phyloP scores from a whole-genome alignment of 2,329 filamentous ascomycete species.

The Pseudogymnoascus sp. region DNA sequence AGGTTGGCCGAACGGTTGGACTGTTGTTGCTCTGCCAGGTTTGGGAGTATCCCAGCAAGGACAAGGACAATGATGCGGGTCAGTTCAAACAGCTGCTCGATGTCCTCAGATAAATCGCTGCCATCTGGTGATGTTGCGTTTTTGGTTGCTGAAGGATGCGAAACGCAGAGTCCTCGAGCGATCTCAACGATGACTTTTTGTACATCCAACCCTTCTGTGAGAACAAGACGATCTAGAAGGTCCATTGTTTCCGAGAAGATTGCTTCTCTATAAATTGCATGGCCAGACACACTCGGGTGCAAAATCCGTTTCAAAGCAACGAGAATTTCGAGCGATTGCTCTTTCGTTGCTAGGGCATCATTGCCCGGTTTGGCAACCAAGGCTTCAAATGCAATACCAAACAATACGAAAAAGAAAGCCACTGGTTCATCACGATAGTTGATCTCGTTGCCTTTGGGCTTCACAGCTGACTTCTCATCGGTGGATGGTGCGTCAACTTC shows the following conservation, averaged over 20 bases:
- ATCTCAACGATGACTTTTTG: constrained; percentile 93
- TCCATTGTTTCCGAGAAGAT: constrained; percentile 98
- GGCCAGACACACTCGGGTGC: constrained; percentile 87
- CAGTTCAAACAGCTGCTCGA: constrained; percentile 94
- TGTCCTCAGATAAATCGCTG: constrained; percentile 79
- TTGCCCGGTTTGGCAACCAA: constrained; percentile 70
- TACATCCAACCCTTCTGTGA: constrained; percentile 84
- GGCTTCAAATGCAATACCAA: constrained; percentile 93
- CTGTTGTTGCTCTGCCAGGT: constrained; percentile 58
- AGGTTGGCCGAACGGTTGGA: constrained; percentile 64
- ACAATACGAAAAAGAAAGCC: constrained; percentile 97
- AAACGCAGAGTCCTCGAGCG: constrained; percentile 78
- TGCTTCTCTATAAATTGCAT: constrained; percentile 91
- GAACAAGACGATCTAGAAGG: constrained; percentile 79
- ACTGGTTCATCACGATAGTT: constrained; percentile 98
- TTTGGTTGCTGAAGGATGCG: constrained; percentile 80
- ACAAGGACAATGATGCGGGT: constrained; percentile 95
- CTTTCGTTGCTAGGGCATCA: constrained; percentile 62
- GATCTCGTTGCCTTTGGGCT: constrained; percentile 67
- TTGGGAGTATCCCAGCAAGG: constrained; percentile 78
- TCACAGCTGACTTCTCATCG: constrained; percentile 35
- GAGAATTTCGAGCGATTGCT: constrained; percentile 81
- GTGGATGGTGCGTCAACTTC: constrained; percentile 37
- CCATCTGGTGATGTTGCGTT: constrained; percentile 60
- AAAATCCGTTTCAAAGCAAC: constrained; percentile 91